Evolutionary conservation across 2,329 filamentous ascomycete genomes (phyloP).

Genomic region (Fusarium sp.): DNA sequence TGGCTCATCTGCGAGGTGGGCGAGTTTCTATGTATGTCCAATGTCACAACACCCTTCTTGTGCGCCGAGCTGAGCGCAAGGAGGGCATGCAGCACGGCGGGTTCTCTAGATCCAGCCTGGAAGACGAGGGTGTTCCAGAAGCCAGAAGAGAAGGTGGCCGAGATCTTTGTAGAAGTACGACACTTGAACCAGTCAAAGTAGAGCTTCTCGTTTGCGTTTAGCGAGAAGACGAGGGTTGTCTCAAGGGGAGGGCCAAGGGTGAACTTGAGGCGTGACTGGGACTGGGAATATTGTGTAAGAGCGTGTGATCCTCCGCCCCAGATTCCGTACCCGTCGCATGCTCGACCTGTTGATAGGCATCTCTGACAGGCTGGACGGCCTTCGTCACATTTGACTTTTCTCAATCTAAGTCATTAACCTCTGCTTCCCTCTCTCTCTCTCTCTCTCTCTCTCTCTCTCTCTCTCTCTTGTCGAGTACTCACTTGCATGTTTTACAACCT

Average conservation of each 20-base stretch:
- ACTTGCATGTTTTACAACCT: constrained; percentile 37
- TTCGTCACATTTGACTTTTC: constrained; percentile 37
- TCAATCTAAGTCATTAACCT: constrained; percentile 5
- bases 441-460: too few relatives aligned
- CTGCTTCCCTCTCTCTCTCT: neutral
- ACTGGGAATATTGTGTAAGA: neutral
- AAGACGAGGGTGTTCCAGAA: constrained; percentile 54
- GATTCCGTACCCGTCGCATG: constrained; percentile 36
- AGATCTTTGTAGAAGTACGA: constrained; percentile 51
- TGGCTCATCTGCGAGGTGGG: constrained; percentile 1
- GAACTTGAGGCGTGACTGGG: neutral
- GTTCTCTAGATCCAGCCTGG: constrained; percentile 50
- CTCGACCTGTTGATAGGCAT: constrained; percentile 31
- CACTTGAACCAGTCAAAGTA: constrained; percentile 48
- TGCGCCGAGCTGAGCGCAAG: constrained; percentile 53
- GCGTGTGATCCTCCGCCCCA: constrained; percentile 30
- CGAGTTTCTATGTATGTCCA: neutral
- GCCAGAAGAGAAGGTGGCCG: constrained; percentile 48
- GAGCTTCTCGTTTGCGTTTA: constrained; percentile 18
- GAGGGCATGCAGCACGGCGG: constrained; percentile 53
- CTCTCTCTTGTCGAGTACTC: neutral
- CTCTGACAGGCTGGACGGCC: constrained; percentile 29
- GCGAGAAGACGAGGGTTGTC: neutral
- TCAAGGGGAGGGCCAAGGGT: constrained; percentile 1
- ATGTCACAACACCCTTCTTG: constrained; percentile 22